Percentiles rank a stretch among this genome's conserved stretches.
These are phyloP conservation scores for Kodamaea leandrae DNA, from an alignment of 805 yeast genomes.

Conservation along the genomic window DNA sequence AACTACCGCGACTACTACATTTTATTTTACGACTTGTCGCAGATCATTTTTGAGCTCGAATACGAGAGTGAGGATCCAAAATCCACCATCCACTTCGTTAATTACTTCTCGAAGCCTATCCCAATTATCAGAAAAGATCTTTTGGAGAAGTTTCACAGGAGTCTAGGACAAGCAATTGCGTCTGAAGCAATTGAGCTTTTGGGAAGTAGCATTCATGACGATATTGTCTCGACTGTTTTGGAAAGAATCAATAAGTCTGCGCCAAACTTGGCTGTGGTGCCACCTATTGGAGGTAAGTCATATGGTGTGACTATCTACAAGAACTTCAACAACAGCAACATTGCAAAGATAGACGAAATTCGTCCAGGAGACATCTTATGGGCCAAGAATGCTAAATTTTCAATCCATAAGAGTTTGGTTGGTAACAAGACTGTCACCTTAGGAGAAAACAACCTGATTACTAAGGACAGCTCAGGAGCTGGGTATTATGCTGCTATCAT, in stretches of 20 bases:
- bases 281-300: slow-evolving; percentile 62
- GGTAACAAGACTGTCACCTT: slow-evolving; percentile 43
- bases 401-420: slow-evolving; percentile 55
- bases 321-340: slow-evolving; percentile 39
- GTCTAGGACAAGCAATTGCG: slow-evolving; percentile 52
- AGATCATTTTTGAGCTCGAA: slow-evolving; percentile 55
- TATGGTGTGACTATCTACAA: slow-evolving; percentile 73
- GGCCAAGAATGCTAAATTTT: slow-evolving; percentile 71
- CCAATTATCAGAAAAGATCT: slow-evolving; percentile 47
- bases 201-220: slow-evolving; percentile 34
- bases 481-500: slow-evolving; percentile 54
- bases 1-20: slow-evolving; percentile 66
- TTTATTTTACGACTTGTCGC: slow-evolving; percentile 70
- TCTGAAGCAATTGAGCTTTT: slow-evolving; percentile 29
- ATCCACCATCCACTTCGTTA: slow-evolving; percentile 39
- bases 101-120: slow-evolving; percentile 33
- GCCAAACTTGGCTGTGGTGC: slow-evolving; percentile 31
- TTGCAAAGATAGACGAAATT: slow-evolving; percentile 57
- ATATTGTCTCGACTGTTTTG: slow-evolving; percentile 24
- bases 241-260: slow-evolving; percentile 13
- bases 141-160: slow-evolving; percentile 48
- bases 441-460: slow-evolving; percentile 36
- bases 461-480: slow-evolving; percentile 21
- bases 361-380: slow-evolving; percentile 84
- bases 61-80: slow-evolving; percentile 57